phyloP scores from a whole-genome alignment of 441 rosid species.

The Manihot esculenta region DNA sequence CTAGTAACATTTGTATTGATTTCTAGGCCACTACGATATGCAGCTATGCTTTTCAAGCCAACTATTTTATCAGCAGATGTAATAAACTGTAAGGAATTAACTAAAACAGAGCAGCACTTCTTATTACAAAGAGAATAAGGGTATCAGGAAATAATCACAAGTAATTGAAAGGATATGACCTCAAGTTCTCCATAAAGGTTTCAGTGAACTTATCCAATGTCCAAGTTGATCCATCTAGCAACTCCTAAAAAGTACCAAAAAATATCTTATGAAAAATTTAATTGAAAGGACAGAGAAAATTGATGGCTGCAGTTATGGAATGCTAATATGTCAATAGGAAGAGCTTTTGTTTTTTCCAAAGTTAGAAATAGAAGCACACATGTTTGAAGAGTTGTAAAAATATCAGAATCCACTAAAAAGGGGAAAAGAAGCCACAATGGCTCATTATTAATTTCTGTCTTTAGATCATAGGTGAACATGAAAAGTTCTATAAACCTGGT shows the following conservation, averaged over 20 bases:
- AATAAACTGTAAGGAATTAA: conserved; percentile 53
- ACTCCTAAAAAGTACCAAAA: conserved; percentile 39
- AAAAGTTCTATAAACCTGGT: not conserved
- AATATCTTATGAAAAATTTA: not conserved
- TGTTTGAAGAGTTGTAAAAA: not conserved
- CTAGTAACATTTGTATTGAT: conserved; percentile 59
- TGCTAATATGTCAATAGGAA: not conserved
- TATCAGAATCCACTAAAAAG: not conserved
- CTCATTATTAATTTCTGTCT: not conserved
- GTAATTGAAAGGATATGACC: conserved; percentile 76
- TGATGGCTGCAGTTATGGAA: not conserved
- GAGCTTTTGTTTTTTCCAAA: not conserved
- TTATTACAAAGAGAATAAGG: conserved; percentile 12
- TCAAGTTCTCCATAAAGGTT: conserved; percentile 50
- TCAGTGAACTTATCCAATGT: conserved; percentile 61
- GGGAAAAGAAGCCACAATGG: not conserved
- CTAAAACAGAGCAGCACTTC: conserved; percentile 1
- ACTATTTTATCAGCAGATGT: conserved; percentile 60
- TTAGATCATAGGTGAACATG: not conserved
- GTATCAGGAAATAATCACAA: conserved; percentile 12
- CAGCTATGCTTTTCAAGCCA: conserved; percentile 88
- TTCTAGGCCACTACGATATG: conserved; percentile 87
- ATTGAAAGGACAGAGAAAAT: not conserved
- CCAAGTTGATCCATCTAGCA: conserved; percentile 53
- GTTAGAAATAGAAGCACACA: no score